Conservation (phyloP, 495 filamentous ascomycete genomes). For the Trichocladium uniseriatum region DNA sequence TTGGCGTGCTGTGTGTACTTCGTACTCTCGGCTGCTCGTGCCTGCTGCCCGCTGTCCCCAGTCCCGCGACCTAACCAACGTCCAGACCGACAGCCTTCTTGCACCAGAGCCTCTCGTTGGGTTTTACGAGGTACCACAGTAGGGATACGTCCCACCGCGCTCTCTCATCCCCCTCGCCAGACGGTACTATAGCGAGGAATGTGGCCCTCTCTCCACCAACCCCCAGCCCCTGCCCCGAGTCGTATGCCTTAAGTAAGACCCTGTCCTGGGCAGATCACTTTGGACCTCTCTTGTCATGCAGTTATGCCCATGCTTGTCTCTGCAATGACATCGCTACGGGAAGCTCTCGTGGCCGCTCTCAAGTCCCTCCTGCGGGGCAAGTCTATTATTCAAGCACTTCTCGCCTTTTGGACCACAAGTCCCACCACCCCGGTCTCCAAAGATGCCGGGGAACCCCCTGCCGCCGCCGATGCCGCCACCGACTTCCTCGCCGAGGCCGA, state of each 20-base stretch:
- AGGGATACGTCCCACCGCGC: too few species aligned
- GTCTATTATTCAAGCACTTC: conserved; percentile 42
- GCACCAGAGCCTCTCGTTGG: too few species aligned
- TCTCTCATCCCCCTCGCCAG: neutral
- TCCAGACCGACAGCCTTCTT: too few species aligned
- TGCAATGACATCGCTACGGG: conserved; percentile 39
- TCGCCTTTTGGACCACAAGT: conserved; percentile 35
- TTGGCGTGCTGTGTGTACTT: conserved; percentile 1
- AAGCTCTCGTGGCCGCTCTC: conserved; percentile 33
- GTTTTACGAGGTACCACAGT: too few species aligned
- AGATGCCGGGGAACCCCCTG: conserved; percentile 19
- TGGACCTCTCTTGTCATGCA: conserved; percentile 14
- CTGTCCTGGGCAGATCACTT: conserved; percentile 1
- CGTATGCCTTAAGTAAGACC: conserved; percentile 19
- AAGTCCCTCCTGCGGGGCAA: conserved; percentile 44
- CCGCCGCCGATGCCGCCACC: conserved; percentile 1
- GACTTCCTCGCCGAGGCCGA: conserved; percentile 31
- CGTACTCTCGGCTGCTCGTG: neutral
- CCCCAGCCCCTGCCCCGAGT: neutral
- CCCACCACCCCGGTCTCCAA: conserved; percentile 23
- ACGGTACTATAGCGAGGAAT: conserved; percentile 6
- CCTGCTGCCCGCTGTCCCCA: neutral
- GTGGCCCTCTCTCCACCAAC: neutral
- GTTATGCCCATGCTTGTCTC: conserved; percentile 39
- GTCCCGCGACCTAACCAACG: too few species aligned